These are phyloP conservation scores for Daedalea quercina DNA, from an alignment of 768 basidiomycete species.

Conservation along the genomic window DNA sequence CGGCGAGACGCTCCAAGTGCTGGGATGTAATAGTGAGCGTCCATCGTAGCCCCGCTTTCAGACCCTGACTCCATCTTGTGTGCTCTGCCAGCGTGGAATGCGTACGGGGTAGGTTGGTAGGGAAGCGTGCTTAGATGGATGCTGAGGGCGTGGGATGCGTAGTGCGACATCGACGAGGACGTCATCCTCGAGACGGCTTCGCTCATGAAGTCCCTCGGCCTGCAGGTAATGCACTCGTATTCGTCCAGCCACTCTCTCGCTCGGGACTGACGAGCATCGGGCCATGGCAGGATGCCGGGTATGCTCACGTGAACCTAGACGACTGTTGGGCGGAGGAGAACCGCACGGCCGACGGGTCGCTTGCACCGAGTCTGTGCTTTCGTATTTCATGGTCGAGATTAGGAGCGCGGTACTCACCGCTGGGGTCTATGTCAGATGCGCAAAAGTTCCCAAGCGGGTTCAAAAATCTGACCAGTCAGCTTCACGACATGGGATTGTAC, in stretches of 20 bases:
- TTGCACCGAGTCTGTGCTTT: slow-evolving; percentile 43
- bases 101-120: slow-evolving; percentile 42
- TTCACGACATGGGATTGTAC: slow-evolving; percentile 52
- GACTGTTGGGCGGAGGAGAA: slow-evolving; percentile 61
- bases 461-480: slow-evolving; percentile 46
- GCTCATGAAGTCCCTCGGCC: slow-evolving; percentile 45
- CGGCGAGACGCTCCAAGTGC: slow-evolving; percentile 27
- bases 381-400: too few species aligned
- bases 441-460: slow-evolving; percentile 52
- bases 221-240: slow-evolving; percentile 24
- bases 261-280: background rate
- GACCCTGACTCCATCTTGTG: background rate
- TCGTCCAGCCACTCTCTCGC: background rate
- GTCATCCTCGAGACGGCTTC: slow-evolving; percentile 43
- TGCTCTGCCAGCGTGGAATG: slow-evolving; percentile 53
- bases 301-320: slow-evolving; percentile 55
- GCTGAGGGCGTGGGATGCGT: background rate
- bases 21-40: slow-evolving; percentile 58
- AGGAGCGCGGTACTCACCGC: background rate
- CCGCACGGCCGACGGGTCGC: slow-evolving; percentile 41
- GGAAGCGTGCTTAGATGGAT: background rate
- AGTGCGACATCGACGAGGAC: slow-evolving; percentile 56
- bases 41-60: background rate
- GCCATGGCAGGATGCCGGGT: slow-evolving; percentile 43
- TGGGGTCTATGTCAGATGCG: slow-evolving; percentile 29